Evolutionary conservation across 768 basidiomycete species (phyloP).

Genomic region (Mycena filopes): DNA sequence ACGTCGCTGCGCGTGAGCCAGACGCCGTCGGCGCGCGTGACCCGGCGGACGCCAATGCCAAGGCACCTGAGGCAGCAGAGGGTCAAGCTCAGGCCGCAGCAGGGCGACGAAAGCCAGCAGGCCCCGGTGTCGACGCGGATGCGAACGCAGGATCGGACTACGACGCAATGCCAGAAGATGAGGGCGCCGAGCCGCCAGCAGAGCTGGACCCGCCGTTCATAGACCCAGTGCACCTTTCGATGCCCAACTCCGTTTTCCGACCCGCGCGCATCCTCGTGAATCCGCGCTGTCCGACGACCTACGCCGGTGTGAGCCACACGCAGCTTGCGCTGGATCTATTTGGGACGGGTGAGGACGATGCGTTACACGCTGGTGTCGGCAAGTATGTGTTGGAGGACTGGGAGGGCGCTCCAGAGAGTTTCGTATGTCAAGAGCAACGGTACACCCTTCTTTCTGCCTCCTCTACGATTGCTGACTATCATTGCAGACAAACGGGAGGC

Average conservation of each 20-base stretch:
- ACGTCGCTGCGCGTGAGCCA: constrained; percentile 44
- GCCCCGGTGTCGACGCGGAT: constrained; percentile 64
- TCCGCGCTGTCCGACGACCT: constrained; percentile 96
- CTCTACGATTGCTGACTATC: constrained; percentile 11
- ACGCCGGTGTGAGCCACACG: constrained; percentile 96
- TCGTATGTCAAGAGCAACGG: constrained; percentile 97
- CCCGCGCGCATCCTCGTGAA: constrained; percentile 95
- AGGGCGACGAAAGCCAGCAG: constrained; percentile 37
- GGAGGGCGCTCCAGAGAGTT: constrained; percentile 96
- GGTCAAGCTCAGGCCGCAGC: constrained; percentile 35
- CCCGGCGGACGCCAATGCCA: constrained; percentile 38
- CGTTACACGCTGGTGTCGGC: constrained; percentile 54
- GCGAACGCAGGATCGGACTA: constrained; percentile 90
- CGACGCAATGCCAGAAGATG: constrained; percentile 83
- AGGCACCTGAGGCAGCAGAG: constrained; percentile 41
- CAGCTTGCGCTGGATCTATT: constrained; percentile 96
- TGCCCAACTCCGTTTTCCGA: constrained; percentile 89
- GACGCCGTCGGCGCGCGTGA: constrained; percentile 45
- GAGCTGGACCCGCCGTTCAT: constrained; percentile 42
- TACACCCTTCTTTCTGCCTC: constrained; percentile 44
- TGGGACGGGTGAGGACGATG: constrained; percentile 76
- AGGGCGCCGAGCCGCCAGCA: constrained; percentile 55
- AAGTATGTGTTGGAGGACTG: constrained; percentile 94
- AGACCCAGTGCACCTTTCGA: constrained; percentile 56
- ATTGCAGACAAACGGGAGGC: constrained; percentile 82